phyloP scores from a whole-genome alignment of 768 basidiomycete genomes.

The Kwoniella sp. region DNA sequence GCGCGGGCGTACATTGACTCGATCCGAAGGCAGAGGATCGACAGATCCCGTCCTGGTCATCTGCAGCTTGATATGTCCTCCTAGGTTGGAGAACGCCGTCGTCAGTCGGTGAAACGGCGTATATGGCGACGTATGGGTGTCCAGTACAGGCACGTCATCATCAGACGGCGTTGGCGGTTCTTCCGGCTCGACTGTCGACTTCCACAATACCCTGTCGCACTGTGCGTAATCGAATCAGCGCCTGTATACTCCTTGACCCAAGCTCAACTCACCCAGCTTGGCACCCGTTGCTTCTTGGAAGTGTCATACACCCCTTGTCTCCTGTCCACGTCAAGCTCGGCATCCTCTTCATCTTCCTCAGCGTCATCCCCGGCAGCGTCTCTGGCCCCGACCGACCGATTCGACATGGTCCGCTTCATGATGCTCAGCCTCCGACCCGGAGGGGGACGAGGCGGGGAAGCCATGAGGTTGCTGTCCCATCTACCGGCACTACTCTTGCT shows the following conservation, averaged over 20 bases:
- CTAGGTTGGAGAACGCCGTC: constrained; percentile 24
- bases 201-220: constrained; percentile 50
- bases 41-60: constrained; percentile 25
- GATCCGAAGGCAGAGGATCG: constrained; percentile 24
- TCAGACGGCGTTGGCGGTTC: constrained; percentile 3
- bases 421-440: constrained; percentile 19
- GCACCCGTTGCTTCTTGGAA: constrained; percentile 49
- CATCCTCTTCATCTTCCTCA: constrained; percentile 22
- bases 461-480: too few species aligned
- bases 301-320: constrained; percentile 48
- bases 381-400: constrained; percentile 7
- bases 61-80: constrained; percentile 20
- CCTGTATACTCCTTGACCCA: not conserved
- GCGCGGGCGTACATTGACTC: constrained; percentile 11
- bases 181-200: constrained; percentile 39
- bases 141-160: not conserved
- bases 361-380: constrained; percentile 11
- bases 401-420: constrained; percentile 36
- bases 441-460: too few species aligned
- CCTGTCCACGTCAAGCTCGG: constrained; percentile 31
- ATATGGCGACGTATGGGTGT: constrained; percentile 2
- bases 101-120: constrained; percentile 19
- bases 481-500: too few species aligned
- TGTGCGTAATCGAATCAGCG: constrained; percentile 5
- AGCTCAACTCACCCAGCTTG: constrained; percentile 45